A percentile compares a stretch with the other conserved stretches of the same genome.
Evolutionary conservation across 2,329 filamentous ascomycete species (phyloP).

Genomic region (Colletotrichum lupini): DNA sequence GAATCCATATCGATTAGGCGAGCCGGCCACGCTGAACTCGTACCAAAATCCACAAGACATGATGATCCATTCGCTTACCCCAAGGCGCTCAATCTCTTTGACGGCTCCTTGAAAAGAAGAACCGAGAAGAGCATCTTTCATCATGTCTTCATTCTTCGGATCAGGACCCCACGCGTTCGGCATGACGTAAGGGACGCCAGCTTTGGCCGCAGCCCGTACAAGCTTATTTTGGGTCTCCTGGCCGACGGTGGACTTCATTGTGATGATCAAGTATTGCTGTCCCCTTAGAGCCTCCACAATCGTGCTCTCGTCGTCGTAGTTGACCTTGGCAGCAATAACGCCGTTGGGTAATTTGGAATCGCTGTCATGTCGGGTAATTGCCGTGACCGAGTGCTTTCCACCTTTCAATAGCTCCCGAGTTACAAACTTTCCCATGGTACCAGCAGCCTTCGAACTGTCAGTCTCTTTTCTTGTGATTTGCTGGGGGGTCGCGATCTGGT

Average conservation of each 20-base stretch:
- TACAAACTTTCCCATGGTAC: constrained; percentile 54
- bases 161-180: constrained; percentile 58
- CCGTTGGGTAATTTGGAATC: constrained; percentile 54
- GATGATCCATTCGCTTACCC: constrained; percentile 45
- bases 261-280: constrained; percentile 67
- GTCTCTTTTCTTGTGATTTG: constrained; percentile 19
- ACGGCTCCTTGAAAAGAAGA: constrained; percentile 35
- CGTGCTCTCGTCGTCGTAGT: constrained; percentile 55
- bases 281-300: constrained; percentile 60
- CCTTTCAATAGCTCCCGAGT: constrained; percentile 55
- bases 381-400: constrained; percentile 64
- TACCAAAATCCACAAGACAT: constrained; percentile 64
- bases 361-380: constrained; percentile 60
- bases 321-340: constrained; percentile 52
- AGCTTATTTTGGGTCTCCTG: constrained; percentile 56
- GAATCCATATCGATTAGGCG: constrained; percentile 55
- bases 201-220: constrained; percentile 60
- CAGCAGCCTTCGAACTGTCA: constrained; percentile 46
- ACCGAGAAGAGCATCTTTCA: constrained; percentile 22
- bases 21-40: constrained; percentile 57
- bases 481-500: not conserved
- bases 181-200: constrained; percentile 62
- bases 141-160: constrained; percentile 12
- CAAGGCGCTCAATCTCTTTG: constrained; percentile 52
- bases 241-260: constrained; percentile 53